A percentile compares a stretch with the other conserved stretches of the same genome.
Conservation (phyloP, 2,329 filamentous ascomycete genomes). For the Fusarium brachygibbosum region DNA sequence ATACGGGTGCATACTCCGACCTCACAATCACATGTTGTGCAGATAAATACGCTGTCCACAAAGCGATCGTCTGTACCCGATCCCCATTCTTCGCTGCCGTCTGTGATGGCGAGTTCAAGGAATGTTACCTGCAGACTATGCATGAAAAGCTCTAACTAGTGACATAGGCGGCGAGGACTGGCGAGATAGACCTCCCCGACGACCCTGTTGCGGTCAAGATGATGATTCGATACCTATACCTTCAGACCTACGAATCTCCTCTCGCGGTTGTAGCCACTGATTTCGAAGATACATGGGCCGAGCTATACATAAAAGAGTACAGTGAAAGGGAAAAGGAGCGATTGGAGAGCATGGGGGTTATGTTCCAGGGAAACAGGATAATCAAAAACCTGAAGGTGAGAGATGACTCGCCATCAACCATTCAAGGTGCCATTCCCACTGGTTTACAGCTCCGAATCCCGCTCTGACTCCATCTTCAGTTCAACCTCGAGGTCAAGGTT, state of each 20-base stretch:
- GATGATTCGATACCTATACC: conserved; percentile 26
- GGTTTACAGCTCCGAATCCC: no score
- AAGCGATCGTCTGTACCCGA: not conserved
- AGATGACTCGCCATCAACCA: no score
- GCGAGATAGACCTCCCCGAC: conserved; percentile 4
- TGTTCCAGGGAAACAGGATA: no score
- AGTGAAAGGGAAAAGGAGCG: no score
- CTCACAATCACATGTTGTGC: not conserved
- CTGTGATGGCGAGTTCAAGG: not conserved
- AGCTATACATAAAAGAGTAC: no score
- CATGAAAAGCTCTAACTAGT: not conserved
- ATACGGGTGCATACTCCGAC: not conserved
- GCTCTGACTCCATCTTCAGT: no score
- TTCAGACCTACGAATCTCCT: not conserved
- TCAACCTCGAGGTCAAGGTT: not conserved
- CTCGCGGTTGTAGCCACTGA: no score
- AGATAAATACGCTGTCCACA: not conserved
- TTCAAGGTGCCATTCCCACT: no score
- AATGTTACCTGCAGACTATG: not conserved
- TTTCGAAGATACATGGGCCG: no score
- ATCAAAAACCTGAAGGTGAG: no score
- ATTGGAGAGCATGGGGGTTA: no score
- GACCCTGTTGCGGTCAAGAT: conserved; percentile 7
- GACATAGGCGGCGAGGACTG: conserved; percentile 6
- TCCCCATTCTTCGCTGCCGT: not conserved